Base-by-base conservation (phyloP, 352 stramenopile species). In the Globisporangium polare region DNA sequence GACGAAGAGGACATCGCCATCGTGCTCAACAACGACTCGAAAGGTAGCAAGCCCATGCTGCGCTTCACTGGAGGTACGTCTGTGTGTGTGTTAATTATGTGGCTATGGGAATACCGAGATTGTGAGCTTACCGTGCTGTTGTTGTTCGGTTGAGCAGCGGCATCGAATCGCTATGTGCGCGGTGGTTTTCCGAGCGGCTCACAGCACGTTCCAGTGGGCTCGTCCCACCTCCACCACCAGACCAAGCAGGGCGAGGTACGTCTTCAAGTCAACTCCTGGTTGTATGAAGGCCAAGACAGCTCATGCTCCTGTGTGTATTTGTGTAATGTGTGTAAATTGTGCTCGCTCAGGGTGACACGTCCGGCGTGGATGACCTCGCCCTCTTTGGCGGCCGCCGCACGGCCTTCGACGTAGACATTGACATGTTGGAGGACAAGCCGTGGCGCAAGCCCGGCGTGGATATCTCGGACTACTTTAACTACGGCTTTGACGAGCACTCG, bases 381-480 rank as follows among this genome's bases (percentile, higher is more conserved):
- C 71, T 89, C 47, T 90, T 93, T 62, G 84, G 86, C n/a, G 86
- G 83, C 22, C 81, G 86, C 33, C 83, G 86, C 47, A 97, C 88
- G 9, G 90, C 90, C 2, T 97, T 97, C 57, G 90, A 97, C 59
- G 86, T 97, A 46, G 88, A 97, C 62, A 96, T 97, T 51, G 90
- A 97, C 60, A 83, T 91, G 62, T 71, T 97, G 20, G 90, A 97
- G 50, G 90, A 97, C 65, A 84, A 95, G 59, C 91, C 90, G 12
- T 97, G 91, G 91, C 82, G 91, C 9, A 94, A 96, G 60, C 89
- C 87, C 1, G 89, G 90, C 27, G 86, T 96, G 26, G 91, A 97
- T 74, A 95, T 97, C 60, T 95, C 86, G 18, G 90, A 97, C 73
- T 97, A 97, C 67, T 97, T 97, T 60, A 97, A 97, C 72, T 97